These are phyloP conservation scores for Eucalyptus microcorys DNA, from an alignment of 345 rosid species.

Conservation along the genomic window DNA sequence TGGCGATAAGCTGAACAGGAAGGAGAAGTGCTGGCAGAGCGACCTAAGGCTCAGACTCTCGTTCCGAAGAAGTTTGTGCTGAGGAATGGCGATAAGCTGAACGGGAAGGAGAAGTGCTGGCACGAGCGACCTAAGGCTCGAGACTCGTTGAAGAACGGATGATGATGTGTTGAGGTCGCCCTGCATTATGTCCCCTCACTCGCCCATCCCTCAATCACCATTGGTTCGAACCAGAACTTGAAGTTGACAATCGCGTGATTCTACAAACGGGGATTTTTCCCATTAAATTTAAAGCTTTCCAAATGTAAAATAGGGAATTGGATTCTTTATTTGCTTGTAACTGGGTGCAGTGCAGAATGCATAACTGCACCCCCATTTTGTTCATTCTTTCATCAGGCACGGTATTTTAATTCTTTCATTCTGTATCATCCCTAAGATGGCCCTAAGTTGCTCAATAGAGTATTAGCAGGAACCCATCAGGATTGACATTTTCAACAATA, in stretches of 20 bases:
- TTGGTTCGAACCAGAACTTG: constrained; percentile 39
- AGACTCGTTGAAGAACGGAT: too few species aligned
- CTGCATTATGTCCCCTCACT: constrained; percentile 45
- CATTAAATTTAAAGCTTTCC: not conserved
- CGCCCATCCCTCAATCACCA: constrained; percentile 66
- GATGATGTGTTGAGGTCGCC: constrained; percentile 40
- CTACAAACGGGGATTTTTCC: not conserved
- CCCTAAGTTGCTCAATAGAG: not conserved
- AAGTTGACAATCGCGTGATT: not conserved
- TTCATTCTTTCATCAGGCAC: not conserved
- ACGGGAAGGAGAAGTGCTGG: too few species aligned
- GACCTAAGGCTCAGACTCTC: constrained; percentile 52
- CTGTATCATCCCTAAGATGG: not conserved
- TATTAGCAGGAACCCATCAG: not conserved
- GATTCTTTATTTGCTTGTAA: not conserved
- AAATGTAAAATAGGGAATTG: not conserved
- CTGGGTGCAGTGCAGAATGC: not conserved
- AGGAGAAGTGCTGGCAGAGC: constrained; percentile 47
- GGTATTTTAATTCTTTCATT: not conserved
- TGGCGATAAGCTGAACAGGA: constrained; percentile 16
- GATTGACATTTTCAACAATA: not conserved
- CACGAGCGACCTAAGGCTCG: too few species aligned
- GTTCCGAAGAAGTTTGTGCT: constrained; percentile 17
- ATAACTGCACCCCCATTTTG: too few species aligned
- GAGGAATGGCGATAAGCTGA: too few species aligned